phyloP scores from a whole-genome alignment of 176 grass and related monocot species.

The Eleusine indica region DNA sequence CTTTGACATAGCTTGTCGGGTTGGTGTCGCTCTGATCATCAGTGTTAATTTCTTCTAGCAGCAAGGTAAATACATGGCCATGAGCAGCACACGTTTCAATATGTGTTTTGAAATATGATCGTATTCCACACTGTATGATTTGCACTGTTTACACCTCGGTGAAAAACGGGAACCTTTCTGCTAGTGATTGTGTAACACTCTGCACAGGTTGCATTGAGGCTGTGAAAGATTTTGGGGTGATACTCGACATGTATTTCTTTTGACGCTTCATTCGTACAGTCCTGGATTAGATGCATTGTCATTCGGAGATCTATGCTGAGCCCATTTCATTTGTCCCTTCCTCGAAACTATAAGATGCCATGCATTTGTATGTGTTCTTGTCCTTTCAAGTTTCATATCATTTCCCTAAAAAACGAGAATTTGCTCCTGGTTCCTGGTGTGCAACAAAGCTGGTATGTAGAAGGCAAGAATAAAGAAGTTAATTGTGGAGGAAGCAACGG shows the following conservation, averaged over 20 bases:
- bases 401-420: constrained; percentile 29
- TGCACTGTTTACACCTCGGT: neutral
- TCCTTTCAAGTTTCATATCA: constrained; percentile 31
- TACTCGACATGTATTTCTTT: neutral
- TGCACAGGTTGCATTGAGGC: neutral
- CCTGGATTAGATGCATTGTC: neutral
- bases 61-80: constrained; percentile 11
- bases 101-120: constrained; percentile 22
- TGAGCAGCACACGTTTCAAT: constrained; percentile 20
- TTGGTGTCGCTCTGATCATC: constrained; percentile 27
- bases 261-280: neutral
- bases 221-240: neutral
- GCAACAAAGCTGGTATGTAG: too few relatives aligned
- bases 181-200: neutral
- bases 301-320: neutral
- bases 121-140: neutral
- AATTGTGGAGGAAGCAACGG: constrained; percentile 82
- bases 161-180: neutral
- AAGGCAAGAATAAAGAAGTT: constrained; percentile 91
- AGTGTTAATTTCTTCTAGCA: constrained; percentile 24
- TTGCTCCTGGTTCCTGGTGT: constrained; percentile 26
- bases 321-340: neutral
- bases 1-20: constrained; percentile 51
- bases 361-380: constrained; percentile 17
- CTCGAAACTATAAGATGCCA: neutral